Base-by-base conservation (phyloP, 2,329 filamentous ascomycete genomes). In the Ilyonectria sp. region DNA sequence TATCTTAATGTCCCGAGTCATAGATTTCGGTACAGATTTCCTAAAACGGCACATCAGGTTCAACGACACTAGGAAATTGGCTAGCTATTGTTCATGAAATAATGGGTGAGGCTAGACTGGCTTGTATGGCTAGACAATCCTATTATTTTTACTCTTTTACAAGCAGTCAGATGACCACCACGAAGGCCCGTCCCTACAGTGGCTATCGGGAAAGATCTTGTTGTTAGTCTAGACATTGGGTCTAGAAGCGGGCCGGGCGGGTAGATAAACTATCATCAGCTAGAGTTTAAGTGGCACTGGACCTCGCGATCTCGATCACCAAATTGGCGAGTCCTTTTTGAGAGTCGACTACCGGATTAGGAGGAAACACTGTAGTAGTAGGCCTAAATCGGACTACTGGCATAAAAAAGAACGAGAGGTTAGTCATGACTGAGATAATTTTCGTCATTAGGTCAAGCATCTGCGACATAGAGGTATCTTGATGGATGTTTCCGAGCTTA, bases 191-290 rank as follows among this genome's bases (percentile, higher is more conserved):
- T 19, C 31, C n/a, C 17, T n/a, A 17, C n/a, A 43, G 17, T 13
- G 17, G 40, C 40, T n/a, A 7, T 43, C 17, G 31, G 50, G n/a
- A 35, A 11, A n/a, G n/a, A 53, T 53, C 9, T 15, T 13, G 31
- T 8, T 4, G 8, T 35, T n/a, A n/a, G 31, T 35, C 50, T n/a
- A 19, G 15, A 50, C 26, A 15, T 19, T 26, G 10, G 29, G 29
- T 19, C 50, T 19, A 53, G 50, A 53, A 53, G 50, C 50, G 50
- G 50, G 29, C 50, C 50, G 50, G 26, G 29, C n/a, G 31, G 10
- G 31, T 33, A 19, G 50, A 8, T 15, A 53, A 53, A 35, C n/a
- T 15, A 35, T 53, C 29, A 11, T 35, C 19, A 15, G 5, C 17
- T 11, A 35, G 17, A 35, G 31, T 52, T 33, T 33, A 3, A 19